Conservation (phyloP, 2,329 filamentous ascomycete species). For the Xylariaceae sp. region DNA sequence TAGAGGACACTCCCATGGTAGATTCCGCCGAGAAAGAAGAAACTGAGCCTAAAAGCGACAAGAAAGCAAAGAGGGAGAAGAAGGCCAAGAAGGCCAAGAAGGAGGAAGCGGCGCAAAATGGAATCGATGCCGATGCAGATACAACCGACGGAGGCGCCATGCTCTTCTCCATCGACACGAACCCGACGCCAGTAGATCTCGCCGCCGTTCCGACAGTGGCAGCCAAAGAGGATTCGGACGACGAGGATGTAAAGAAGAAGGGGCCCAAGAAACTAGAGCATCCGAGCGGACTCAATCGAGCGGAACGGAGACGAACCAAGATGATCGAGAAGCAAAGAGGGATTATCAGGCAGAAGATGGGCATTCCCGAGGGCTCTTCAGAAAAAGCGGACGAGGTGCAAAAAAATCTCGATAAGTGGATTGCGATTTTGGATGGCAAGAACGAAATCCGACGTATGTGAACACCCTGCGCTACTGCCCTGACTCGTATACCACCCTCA, state of each 20-base stretch:
- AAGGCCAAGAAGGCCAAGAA: constrained; percentile 42
- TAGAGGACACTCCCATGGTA: constrained; percentile 64
- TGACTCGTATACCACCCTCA: no score
- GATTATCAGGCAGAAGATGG: constrained; percentile 35
- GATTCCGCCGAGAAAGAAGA: constrained; percentile 75
- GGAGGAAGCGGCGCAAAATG: not conserved
- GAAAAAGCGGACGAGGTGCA: constrained; percentile 38
- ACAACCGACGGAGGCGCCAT: constrained; percentile 8
- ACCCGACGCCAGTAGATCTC: constrained; percentile 33
- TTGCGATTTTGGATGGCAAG: constrained; percentile 28
- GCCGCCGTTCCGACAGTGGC: constrained; percentile 7
- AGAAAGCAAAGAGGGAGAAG: constrained; percentile 76
- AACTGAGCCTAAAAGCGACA: constrained; percentile 67
- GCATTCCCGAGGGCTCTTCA: constrained; percentile 29
- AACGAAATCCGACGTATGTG: constrained; percentile 11
- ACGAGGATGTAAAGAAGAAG: constrained; percentile 11
- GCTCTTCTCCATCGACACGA: constrained; percentile 38
- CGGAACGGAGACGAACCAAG: constrained; percentile 37
- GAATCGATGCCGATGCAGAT: constrained; percentile 12
- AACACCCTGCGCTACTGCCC: not conserved
- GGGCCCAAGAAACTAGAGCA: constrained; percentile 1
- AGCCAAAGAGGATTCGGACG: not conserved
- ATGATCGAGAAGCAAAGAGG: constrained; percentile 40
- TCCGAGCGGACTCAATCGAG: constrained; percentile 35
- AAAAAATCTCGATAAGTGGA: constrained; percentile 34